Evolutionary conservation across 2,329 filamentous ascomycete genomes (phyloP).

Genomic region (Seiridium cupressi): DNA sequence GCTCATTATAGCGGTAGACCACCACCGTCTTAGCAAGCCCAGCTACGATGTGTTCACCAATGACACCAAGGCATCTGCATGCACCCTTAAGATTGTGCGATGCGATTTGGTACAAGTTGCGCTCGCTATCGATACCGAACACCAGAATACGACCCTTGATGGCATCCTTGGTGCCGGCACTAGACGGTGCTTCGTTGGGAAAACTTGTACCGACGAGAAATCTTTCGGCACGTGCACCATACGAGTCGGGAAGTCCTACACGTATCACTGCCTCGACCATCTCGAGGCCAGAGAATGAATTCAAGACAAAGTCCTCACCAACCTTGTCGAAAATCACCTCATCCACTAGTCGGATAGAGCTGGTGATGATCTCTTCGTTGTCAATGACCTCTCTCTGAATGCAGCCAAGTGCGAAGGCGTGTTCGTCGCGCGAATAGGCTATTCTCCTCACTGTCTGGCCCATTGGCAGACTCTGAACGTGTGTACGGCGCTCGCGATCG

Average conservation of each 20-base stretch:
- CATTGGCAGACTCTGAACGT: constrained; percentile 78
- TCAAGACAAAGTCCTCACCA: constrained; percentile 64
- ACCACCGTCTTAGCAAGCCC: constrained; percentile 86
- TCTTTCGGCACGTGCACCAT: constrained; percentile 62
- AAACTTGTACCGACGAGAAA: constrained; percentile 92
- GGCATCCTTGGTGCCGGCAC: constrained; percentile 35
- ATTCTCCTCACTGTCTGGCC: constrained; percentile 82
- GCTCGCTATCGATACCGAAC: constrained; percentile 75
- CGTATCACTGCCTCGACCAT: constrained; percentile 83
- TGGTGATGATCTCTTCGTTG: constrained; percentile 73
- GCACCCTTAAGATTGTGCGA: constrained; percentile 72
- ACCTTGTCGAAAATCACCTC: constrained; percentile 83
- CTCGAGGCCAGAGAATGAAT: constrained; percentile 52
- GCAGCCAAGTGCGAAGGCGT: constrained; percentile 83
- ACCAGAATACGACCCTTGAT: constrained; percentile 79
- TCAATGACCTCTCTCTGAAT: constrained; percentile 69
- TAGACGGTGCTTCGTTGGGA: constrained; percentile 57
- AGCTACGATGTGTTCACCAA: constrained; percentile 77
- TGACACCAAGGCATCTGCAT: constrained; percentile 74
- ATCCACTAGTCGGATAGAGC: constrained; percentile 85
- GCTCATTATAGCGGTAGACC: constrained; percentile 55
- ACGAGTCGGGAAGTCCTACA: constrained; percentile 63
- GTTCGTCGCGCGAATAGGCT: constrained; percentile 76
- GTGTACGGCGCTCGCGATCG: constrained; percentile 82
- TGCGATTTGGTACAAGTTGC: constrained; percentile 69